Base-by-base conservation (phyloP, 495 filamentous ascomycete species). In the Cercophora samala region DNA sequence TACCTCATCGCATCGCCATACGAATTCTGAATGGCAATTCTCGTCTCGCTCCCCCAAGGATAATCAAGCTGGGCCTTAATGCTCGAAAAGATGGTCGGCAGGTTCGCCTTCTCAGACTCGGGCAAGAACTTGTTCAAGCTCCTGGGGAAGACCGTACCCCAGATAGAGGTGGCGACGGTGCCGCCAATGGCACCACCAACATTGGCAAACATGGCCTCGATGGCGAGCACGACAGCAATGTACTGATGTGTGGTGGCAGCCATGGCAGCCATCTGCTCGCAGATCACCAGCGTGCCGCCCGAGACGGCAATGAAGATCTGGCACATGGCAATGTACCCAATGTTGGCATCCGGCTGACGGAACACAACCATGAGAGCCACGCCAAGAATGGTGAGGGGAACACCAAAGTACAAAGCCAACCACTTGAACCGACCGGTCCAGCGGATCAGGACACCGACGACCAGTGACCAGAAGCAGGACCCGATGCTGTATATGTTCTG, bases 241-340 rank as follows among this genome's bases (percentile, higher is more conserved):
- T 91, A 79, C 55, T 91, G 79, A 67, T 91, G 91, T 5, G 83
- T 76, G 0, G 84, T 82, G 2, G 85, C 85, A 0, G 89, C 87
- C 81, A 92, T 87, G 68, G 87, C 81, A 4, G 89, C 87, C 29
- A 92, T 84, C 69, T 92, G 86, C 69, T 86, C 85, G 66, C 77
- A 79, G 69, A 92, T 86, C 62, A 91, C 85, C 18, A 83, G 74
- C 25, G 78, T 76, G 24, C 83, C 83, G 25, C 88, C 89, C 17
- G 82, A 80, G 63, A 93, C 85, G 26, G 90, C 87, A 69, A 93
- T 91, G 77, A 92, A 88, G 74, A 93, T 90, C 75, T 93, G 89
- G 69, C 85, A 88, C 87, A 92, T 90, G 76, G 92, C 79, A 21
- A 93, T 77, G 74, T 88, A 91, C 24, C 88, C 89, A 58, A 92